phyloP scores from a whole-genome alignment of 306 rosid species.

The Betula pendula region DNA sequence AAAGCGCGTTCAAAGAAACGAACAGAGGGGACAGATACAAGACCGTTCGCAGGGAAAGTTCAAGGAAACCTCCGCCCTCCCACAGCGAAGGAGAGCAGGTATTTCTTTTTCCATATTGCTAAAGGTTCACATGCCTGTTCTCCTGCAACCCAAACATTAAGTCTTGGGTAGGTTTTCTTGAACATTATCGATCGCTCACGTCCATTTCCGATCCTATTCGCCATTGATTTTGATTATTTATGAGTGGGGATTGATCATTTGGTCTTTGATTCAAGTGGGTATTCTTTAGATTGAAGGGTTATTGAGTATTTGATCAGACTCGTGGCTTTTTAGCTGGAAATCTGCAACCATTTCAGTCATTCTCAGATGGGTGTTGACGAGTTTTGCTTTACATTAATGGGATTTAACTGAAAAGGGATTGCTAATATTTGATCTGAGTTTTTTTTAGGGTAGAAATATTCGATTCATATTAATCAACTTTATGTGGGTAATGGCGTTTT shows the following conservation, averaged over 20 bases:
- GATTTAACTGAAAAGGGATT: background rate
- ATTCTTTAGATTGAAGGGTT: conserved; percentile 5
- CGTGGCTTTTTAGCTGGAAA: background rate
- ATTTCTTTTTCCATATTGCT: background rate
- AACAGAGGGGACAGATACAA: background rate
- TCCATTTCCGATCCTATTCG: background rate
- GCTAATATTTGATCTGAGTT: background rate
- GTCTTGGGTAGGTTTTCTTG: conserved; percentile 15
- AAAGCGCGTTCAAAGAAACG: background rate
- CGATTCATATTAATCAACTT: background rate
- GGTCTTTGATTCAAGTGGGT: background rate
- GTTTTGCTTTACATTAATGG: background rate
- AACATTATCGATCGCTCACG: background rate
- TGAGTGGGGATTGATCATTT: background rate
- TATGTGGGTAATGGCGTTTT: conserved; percentile 13
- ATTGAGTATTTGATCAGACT: background rate
- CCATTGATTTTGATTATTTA: background rate
- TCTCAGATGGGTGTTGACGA: conserved; percentile 5
- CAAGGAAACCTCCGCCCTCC: conserved; percentile 32
- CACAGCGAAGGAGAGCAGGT: conserved; percentile 43
- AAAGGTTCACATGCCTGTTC: conserved; percentile 27
- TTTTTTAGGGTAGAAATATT: background rate
- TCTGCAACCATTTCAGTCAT: background rate
- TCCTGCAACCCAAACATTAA: conserved; percentile 22
- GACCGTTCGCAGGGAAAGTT: background rate